Evolutionary conservation across 345 rosid genomes (phyloP).

Genomic region (Citrus unshiu): DNA sequence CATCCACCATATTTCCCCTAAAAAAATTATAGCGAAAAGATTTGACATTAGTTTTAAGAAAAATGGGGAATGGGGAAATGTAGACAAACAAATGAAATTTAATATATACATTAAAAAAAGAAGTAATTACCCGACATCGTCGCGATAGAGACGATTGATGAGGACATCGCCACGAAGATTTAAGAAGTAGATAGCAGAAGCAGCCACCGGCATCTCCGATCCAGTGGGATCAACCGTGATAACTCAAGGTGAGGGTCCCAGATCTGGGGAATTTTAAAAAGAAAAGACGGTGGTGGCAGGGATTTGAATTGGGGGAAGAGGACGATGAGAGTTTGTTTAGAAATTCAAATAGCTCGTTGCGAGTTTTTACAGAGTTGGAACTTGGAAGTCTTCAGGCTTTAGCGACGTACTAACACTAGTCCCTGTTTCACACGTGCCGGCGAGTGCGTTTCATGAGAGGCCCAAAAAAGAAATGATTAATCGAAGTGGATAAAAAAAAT

Average conservation of each 20-base stretch:
- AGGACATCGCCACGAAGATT: constrained; percentile 99
- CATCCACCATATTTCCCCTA: constrained; percentile 99
- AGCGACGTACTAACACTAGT: not conserved
- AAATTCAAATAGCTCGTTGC: too few species aligned
- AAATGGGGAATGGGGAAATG: not conserved
- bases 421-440: not conserved
- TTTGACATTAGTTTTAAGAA: too few species aligned
- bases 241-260: not conserved
- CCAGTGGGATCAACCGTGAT: constrained; percentile 18
- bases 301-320: not conserved
- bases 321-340: not conserved
- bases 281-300: not conserved
- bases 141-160: constrained; percentile 96
- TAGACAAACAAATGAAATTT: not conserved
- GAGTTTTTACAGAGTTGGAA: too few species aligned
- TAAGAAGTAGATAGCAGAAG: constrained; percentile 95
- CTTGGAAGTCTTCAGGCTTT: too few species aligned
- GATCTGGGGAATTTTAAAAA: not conserved
- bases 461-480: too few species aligned
- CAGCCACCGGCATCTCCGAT: constrained; percentile 98
- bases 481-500: too few species aligned
- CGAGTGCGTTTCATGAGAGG: not conserved
- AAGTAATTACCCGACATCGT: constrained; percentile 79
- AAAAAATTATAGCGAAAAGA: not conserved
- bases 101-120: not conserved